These are phyloP conservation scores for Pythium utonaiense DNA, from an alignment of 352 stramenopile species.

Conservation along the genomic window DNA sequence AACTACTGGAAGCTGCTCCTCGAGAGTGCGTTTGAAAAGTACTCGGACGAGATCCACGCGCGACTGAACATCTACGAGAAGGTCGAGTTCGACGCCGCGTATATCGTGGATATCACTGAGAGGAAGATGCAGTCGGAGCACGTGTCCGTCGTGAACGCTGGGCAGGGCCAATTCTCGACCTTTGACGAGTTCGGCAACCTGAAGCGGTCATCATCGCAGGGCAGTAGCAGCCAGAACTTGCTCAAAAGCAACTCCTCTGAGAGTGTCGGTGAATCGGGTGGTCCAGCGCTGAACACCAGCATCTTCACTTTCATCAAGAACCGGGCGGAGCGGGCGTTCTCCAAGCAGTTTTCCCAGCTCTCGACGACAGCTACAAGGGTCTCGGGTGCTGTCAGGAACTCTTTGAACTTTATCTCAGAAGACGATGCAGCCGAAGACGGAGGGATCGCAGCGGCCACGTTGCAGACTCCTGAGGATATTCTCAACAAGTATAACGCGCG, in stretches of 20 bases:
- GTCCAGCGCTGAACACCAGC: conserved; percentile 48
- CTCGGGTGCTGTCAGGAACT: background rate
- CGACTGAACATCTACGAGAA: conserved; percentile 58
- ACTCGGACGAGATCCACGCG: conserved; percentile 59
- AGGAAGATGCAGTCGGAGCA: conserved; percentile 53
- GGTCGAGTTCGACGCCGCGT: conserved; percentile 49
- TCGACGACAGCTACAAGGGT: conserved; percentile 10
- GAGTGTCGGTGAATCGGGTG: background rate
- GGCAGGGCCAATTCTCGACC: conserved; percentile 56
- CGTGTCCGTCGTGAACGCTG: conserved; percentile 47
- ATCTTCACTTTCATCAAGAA: conserved; percentile 80
- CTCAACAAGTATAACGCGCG: conserved; percentile 41
- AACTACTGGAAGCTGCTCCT: conserved; percentile 66
- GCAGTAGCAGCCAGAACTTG: conserved; percentile 5
- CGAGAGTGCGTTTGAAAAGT: conserved; percentile 47
- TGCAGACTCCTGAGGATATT: conserved; percentile 40
- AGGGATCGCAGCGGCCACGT: conserved; percentile 12
- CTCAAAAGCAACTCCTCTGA: conserved; percentile 7
- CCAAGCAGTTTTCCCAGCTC: conserved; percentile 53
- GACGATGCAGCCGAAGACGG: conserved; percentile 39
- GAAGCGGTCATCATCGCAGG: conserved; percentile 40
- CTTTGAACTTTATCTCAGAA: conserved; percentile 42
- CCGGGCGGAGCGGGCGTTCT: conserved; percentile 57
- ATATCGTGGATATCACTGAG: conserved; percentile 70
- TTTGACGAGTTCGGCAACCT: conserved; percentile 84